These are phyloP conservation scores for Colletotrichum sp. DNA, from an alignment of 2,329 filamentous ascomycete species.

Conservation along the genomic window DNA sequence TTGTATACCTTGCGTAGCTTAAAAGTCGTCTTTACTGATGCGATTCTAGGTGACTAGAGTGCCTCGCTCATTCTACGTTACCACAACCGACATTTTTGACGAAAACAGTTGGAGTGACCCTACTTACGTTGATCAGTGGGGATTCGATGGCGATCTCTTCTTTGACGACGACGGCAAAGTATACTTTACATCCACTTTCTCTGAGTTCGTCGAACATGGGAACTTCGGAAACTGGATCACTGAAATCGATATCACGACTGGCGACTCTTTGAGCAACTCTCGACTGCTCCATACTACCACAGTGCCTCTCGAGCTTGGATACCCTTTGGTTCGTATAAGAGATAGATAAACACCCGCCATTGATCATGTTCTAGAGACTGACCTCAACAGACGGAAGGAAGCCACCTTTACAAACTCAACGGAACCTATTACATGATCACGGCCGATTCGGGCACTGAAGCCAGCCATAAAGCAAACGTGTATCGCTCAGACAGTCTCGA, in stretches of 20 bases:
- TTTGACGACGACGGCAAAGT: slow-evolving; percentile 20
- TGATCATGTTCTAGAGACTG: slow-evolving; percentile 28
- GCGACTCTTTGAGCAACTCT: slow-evolving; percentile 17
- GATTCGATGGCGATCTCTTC: slow-evolving; percentile 20
- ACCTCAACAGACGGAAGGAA: slow-evolving; percentile 8
- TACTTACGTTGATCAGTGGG: slow-evolving; percentile 23
- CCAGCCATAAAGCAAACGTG: slow-evolving; percentile 17
- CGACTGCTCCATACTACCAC: slow-evolving; percentile 18
- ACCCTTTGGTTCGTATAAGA: slow-evolving; percentile 35
- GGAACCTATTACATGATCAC: slow-evolving; percentile 22
- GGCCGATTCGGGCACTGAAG: slow-evolving; percentile 19
- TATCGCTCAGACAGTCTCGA: slow-evolving; percentile 8
- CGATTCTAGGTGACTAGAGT: slow-evolving; percentile 8
- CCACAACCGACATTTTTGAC: slow-evolving; percentile 16
- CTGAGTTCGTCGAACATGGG: slow-evolving; percentile 11
- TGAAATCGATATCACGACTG: slow-evolving; percentile 21
- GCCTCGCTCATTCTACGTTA: slow-evolving; percentile 20
- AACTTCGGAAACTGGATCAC: slow-evolving; percentile 23
- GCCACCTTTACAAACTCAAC: slow-evolving; percentile 21
- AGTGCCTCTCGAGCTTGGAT: slow-evolving; percentile 27
- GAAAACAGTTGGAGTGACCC: slow-evolving; percentile 20
- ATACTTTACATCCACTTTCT: slow-evolving; percentile 15
- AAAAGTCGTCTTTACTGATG: not conserved
- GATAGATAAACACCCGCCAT: rapidly evolving
- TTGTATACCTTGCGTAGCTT: not conserved